These are phyloP conservation scores for Mrakia blollopis DNA, from an alignment of 768 basidiomycete genomes.

Conservation along the genomic window DNA sequence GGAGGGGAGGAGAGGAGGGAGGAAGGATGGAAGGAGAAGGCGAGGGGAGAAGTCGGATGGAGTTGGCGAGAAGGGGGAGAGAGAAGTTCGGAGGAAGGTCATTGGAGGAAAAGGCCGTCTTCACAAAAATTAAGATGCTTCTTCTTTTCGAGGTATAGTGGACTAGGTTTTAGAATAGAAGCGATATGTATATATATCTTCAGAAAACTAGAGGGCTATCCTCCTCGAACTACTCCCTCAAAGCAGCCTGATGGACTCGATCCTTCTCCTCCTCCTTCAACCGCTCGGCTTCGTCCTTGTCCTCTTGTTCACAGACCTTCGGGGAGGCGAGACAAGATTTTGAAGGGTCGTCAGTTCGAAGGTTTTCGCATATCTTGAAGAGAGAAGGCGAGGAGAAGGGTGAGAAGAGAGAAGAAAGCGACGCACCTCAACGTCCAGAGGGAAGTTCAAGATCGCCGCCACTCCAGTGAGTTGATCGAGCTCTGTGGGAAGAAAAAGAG, in stretches of 20 bases:
- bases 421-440: slow-evolving; percentile 84
- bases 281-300: slow-evolving; percentile 22
- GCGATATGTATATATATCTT: no score
- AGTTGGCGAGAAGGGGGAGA: not conserved
- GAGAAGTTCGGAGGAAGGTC: no score
- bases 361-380: no score
- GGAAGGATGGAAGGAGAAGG: not conserved
- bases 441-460: slow-evolving; percentile 92
- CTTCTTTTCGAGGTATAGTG: no score
- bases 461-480: slow-evolving; percentile 93
- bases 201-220: no score
- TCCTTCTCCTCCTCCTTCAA: slow-evolving; percentile 30
- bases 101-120: no score
- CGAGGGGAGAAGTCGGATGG: not conserved
- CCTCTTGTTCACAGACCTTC: slow-evolving; percentile 6
- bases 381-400: not conserved
- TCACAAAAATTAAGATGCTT: no score
- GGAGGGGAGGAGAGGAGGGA: not conserved
- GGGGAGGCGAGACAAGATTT: not conserved
- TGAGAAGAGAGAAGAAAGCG: no score
- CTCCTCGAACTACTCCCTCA: not conserved
- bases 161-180: no score
- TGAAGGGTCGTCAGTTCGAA: not conserved
- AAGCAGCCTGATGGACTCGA: slow-evolving; percentile 5
- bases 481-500: slow-evolving; percentile 51